phyloP scores from a whole-genome alignment of 176 grass and related monocot species.

The Carex scoparia region DNA sequence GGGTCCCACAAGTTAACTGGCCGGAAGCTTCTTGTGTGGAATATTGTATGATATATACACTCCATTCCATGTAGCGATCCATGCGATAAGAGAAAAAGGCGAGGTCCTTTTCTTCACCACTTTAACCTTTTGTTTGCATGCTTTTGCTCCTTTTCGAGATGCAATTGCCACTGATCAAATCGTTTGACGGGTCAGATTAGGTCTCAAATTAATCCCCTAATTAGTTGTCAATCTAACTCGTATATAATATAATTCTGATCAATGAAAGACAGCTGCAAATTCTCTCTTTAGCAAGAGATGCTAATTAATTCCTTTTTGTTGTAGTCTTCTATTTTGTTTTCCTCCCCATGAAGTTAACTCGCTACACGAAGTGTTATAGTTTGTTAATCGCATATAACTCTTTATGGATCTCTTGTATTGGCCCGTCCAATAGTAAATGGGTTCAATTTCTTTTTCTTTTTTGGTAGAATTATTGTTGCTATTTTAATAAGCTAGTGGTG shows the following conservation, averaged over 20 bases:
- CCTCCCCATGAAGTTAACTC: background rate
- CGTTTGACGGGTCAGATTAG: background rate
- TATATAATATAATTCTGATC: background rate
- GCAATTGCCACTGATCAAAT: background rate
- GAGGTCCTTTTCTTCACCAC: background rate
- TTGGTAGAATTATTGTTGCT: constrained; percentile 10
- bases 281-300: background rate
- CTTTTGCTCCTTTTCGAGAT: background rate
- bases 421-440: background rate
- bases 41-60: background rate
- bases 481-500: background rate
- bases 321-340: background rate
- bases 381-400: background rate
- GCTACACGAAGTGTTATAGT: background rate
- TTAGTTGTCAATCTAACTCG: background rate
- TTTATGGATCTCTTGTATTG: background rate
- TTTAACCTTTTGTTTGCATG: background rate
- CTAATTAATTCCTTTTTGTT: background rate
- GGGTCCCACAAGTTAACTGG: constrained; percentile 9
- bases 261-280: background rate
- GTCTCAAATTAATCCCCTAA: background rate
- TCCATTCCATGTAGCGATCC: background rate
- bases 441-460: background rate
- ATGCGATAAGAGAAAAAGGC: background rate
- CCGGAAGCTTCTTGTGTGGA: constrained; percentile 14